These are phyloP conservation scores for Rhodotorula toruloides DNA, from an alignment of 768 basidiomycete genomes.

Conservation along the genomic window DNA sequence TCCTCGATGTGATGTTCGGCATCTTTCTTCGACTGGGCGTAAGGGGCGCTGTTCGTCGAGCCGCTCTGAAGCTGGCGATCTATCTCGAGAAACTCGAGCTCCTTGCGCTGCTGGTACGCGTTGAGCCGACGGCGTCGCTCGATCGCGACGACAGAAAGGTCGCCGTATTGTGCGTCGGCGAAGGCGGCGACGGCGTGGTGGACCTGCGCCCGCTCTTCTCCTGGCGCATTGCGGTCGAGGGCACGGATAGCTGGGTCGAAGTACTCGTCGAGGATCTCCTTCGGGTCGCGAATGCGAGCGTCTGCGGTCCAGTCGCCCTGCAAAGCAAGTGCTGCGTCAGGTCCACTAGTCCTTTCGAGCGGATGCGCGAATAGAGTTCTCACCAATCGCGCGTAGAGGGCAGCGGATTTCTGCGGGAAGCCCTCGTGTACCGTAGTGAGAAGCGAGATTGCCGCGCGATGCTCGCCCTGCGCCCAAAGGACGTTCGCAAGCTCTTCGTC, in stretches of 20 bases:
- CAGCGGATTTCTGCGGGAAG: conserved; percentile 10
- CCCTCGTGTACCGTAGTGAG: conserved; percentile 45
- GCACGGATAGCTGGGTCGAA: conserved; percentile 61
- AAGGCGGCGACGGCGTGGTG: conserved; percentile 81
- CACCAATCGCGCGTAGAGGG: conserved; percentile 60
- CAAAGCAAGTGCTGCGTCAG: background rate
- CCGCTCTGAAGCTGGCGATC: conserved; percentile 28
- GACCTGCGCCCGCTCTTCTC: conserved; percentile 48
- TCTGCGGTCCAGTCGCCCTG: conserved; percentile 88
- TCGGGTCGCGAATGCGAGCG: conserved; percentile 73
- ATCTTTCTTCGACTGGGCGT: conserved; percentile 51
- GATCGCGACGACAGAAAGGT: conserved; percentile 65
- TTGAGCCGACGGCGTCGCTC: conserved; percentile 57
- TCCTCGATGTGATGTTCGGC: conserved; percentile 52
- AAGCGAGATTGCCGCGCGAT: conserved; percentile 71
- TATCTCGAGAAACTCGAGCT: conserved; percentile 58
- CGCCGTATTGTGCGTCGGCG: conserved; percentile 78
- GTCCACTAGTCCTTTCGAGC: too few species aligned
- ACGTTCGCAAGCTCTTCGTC: conserved; percentile 82
- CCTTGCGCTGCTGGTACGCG: conserved; percentile 67
- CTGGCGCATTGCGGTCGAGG: conserved; percentile 38
- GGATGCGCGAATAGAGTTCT: conserved; percentile 37
- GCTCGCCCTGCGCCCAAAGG: conserved; percentile 81
- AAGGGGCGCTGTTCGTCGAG: conserved; percentile 38
- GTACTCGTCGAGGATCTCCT: conserved; percentile 62